Conservation (phyloP, 345 rosid genomes). For the Salix udensis region DNA sequence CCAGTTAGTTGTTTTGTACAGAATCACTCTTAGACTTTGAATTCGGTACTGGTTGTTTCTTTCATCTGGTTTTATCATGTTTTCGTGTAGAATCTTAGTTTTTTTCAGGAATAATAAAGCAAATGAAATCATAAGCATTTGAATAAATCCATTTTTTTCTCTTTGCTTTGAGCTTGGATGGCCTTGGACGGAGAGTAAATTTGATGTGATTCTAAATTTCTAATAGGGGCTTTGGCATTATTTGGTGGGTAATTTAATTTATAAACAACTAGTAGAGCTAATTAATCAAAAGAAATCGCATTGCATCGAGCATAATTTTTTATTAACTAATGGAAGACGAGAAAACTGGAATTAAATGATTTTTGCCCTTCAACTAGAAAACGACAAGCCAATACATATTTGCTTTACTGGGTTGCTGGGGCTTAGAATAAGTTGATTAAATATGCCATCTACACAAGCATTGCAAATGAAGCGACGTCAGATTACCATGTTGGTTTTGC, state of each 20-base stretch:
- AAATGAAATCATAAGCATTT: neutral
- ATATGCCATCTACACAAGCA: too few relatives aligned
- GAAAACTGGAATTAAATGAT: too few relatives aligned
- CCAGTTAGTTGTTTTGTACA: neutral
- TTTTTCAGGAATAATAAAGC: constrained; percentile 1
- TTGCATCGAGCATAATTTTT: neutral
- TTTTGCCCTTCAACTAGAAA: too few relatives aligned
- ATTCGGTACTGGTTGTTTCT: neutral
- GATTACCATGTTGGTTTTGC: too few relatives aligned
- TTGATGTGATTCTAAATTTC: neutral
- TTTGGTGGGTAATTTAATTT: neutral
- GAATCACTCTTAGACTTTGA: neutral
- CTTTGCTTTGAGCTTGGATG: neutral
- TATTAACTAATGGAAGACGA: too few relatives aligned
- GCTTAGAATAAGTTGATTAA: too few relatives aligned
- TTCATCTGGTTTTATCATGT: constrained; percentile 1
- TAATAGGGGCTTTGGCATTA: neutral
- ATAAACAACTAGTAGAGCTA: neutral
- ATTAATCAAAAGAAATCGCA: neutral
- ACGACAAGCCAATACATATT: too few relatives aligned
- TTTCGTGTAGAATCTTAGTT: neutral
- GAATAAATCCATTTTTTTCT: neutral
- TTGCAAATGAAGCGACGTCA: too few relatives aligned
- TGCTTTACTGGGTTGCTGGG: too few relatives aligned
- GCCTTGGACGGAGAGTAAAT: neutral